phyloP scores from a whole-genome alignment of 805 yeast species.

The Yarrowia porcina region DNA sequence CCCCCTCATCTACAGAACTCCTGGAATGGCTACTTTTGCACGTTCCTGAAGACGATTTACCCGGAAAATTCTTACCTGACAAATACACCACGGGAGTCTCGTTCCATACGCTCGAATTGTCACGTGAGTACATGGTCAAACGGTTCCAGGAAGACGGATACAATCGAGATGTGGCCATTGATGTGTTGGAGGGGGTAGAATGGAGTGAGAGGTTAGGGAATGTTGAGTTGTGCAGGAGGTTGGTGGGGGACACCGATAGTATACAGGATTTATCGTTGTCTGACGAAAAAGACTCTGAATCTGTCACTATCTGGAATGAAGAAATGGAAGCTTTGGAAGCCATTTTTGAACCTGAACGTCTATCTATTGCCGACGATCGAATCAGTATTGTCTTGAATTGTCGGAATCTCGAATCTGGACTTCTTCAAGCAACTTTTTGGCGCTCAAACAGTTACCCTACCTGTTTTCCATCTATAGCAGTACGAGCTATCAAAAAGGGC shows the following conservation, averaged over 20 bases:
- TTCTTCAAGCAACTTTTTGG: constrained; percentile 39
- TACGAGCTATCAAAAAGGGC: constrained; percentile 42
- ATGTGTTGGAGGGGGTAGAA: constrained; percentile 44
- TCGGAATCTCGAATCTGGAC: background rate
- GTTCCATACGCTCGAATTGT: constrained; percentile 39
- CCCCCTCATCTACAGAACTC: constrained; percentile 46
- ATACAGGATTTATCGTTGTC: background rate
- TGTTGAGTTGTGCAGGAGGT: constrained; percentile 38
- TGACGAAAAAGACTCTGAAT: constrained; percentile 29
- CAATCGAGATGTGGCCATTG: constrained; percentile 59
- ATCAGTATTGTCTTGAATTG: background rate
- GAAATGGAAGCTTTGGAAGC: constrained; percentile 67
- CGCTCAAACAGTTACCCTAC: constrained; percentile 58
- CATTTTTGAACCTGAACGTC: constrained; percentile 50
- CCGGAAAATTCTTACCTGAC: constrained; percentile 43
- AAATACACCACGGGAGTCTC: constrained; percentile 29
- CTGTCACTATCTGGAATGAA: constrained; percentile 60
- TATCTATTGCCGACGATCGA: constrained; percentile 29
- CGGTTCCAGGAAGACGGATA: constrained; percentile 66
- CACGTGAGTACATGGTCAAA: constrained; percentile 55
- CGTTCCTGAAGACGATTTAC: constrained; percentile 92
- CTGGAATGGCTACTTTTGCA: constrained; percentile 80
- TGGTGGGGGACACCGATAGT: constrained; percentile 30
- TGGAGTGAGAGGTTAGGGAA: constrained; percentile 52
- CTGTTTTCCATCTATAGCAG: constrained; percentile 65